Evolutionary conservation across 2,329 filamentous ascomycete species (phyloP), one percentile per base, ranked within the genome.

Genomic region (Penicillium occitanis): DNA sequence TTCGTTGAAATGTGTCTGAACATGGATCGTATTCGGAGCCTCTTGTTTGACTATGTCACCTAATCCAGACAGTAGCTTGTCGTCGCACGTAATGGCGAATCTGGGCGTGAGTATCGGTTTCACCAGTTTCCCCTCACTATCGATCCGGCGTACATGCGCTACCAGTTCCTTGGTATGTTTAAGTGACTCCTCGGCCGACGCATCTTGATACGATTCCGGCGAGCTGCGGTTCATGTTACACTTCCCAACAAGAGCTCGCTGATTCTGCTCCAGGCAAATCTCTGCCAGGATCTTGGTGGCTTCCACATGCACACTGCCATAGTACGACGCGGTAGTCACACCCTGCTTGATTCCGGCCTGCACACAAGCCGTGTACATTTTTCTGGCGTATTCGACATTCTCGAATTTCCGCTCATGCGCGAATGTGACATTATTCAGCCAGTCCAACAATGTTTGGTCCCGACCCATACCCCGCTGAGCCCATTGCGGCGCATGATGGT

Each of bases 1-100:
- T 71, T 90, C 88, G 73, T 88, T 86, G 78, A 90, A 89, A 73
- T 90, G 88, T 2, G 87, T 90, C 75, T 90, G 88, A 37, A 91
- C 84, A 0, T 85, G 80, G 22, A 90, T 72, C 0, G 80, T 73
- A 2, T 60, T 0, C 22, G 51, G 51, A 14, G 78, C 77, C 65
- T 89, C 79, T 10, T 78, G 69, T 3, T 70, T 69, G 0, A 84
- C 84, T 28, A 90, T 81, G 1, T 76, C 71, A 0, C 88, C 88
- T 0, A 91, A 77, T 0, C 86, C 86, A 0, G 70, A 65, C 1
- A 91, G 80, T 0, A 90, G 77, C 2, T 82, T 79, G 0, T 81
- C 74, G 0, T 83, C 83, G 71, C 88, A 90, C 6, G 84, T 85
- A 59, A 89, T 87, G 44, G 87, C 86, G 69, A 89, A 88, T 1